Conservation (phyloP, 73 alveolate species). For the Stentor coeruleus region DNA sequence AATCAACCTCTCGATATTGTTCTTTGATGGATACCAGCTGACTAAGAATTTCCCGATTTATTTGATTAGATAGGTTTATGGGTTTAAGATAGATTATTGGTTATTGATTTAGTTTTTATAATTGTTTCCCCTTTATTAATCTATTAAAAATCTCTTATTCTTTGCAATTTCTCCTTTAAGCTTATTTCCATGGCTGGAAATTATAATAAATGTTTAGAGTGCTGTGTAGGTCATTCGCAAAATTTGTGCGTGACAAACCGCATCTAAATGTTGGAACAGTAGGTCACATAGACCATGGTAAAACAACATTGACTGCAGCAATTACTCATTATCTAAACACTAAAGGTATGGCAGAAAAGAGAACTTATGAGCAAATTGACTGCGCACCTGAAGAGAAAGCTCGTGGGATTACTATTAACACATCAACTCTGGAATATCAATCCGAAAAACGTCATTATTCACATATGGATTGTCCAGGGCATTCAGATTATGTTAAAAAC, state of each 20-base stretch:
- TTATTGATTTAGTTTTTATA: too few relatives aligned
- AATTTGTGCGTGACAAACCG: conserved; percentile 53
- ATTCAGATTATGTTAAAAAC: conserved; percentile 79
- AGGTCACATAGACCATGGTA: conserved; percentile 99
- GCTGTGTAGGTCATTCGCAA: conserved; percentile 35
- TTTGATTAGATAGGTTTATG: conserved; percentile 4
- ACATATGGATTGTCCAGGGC: conserved; percentile 90
- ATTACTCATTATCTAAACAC: conserved; percentile 43
- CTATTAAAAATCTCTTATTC: too few relatives aligned
- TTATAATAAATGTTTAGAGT: neutral
- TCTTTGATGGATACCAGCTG: conserved; percentile 62
- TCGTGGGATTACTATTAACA: conserved; percentile 85
- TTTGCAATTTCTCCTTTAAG: neutral
- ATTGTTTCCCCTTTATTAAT: too few relatives aligned
- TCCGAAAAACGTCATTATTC: conserved; percentile 75
- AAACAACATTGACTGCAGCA: conserved; percentile 81
- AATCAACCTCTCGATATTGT: conserved; percentile 67
- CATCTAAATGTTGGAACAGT: conserved; percentile 91
- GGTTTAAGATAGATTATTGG: neutral
- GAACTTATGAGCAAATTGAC: conserved; percentile 69
- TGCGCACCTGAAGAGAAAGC: conserved; percentile 91
- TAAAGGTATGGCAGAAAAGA: conserved; percentile 52
- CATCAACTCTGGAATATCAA: conserved; percentile 78
- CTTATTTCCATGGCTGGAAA: neutral
- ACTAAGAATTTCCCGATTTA: conserved; percentile 59